phyloP scores from a whole-genome alignment of 1,284 basidiomycete species.

The Boletus mariae region DNA sequence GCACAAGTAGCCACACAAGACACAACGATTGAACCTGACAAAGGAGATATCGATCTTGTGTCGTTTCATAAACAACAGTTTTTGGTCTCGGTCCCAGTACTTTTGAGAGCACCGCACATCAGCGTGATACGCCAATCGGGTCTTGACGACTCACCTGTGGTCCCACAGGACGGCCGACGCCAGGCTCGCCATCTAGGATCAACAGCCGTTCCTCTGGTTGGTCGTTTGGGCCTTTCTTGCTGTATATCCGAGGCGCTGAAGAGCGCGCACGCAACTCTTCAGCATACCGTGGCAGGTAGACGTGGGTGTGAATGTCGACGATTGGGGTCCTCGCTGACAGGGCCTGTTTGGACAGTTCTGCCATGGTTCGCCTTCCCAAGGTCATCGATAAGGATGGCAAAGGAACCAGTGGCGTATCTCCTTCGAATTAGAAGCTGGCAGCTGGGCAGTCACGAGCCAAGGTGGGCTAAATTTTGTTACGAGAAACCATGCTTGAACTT shows the following conservation, averaged over 20 bases:
- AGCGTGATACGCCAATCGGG: constrained; percentile 20
- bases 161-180: constrained; percentile 66
- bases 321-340: constrained; percentile 37
- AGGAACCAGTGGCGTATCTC: constrained; percentile 9
- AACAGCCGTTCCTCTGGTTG: constrained; percentile 61
- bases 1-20: constrained; percentile 3
- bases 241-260: constrained; percentile 64
- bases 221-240: constrained; percentile 42
- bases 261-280: constrained; percentile 58
- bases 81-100: constrained; percentile 79
- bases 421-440: constrained; percentile 13
- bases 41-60: constrained; percentile 60
- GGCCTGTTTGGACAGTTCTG: constrained; percentile 22
- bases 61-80: constrained; percentile 60
- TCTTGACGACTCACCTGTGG: constrained; percentile 42
- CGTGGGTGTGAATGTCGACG: constrained; percentile 79
- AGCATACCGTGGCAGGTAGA: constrained; percentile 75
- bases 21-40: constrained; percentile 41
- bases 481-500: constrained; percentile 5
- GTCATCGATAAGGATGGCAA: constrained; percentile 28
- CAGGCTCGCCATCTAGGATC: constrained; percentile 75
- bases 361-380: constrained; percentile 23
- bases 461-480: constrained; percentile 20
- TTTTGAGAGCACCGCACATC: constrained; percentile 36
- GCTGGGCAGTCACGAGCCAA: constrained; percentile 2